Base-by-base conservation (phyloP, 1,284 basidiomycete species). In the Irpex sp. region DNA sequence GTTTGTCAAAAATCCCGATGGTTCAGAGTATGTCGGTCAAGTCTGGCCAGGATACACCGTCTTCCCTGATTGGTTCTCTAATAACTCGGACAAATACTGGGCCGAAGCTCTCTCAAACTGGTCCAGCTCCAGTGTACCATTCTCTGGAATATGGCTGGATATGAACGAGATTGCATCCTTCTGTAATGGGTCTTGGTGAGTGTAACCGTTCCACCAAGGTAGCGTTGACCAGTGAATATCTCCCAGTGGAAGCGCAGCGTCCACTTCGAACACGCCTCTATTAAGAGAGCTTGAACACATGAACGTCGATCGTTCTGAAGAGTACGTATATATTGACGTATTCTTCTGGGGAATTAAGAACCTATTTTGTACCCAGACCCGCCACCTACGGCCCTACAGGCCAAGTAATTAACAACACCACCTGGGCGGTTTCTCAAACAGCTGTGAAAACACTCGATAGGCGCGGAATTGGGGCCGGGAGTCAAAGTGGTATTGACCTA, bases 111-210 rank as follows among this genome's bases (percentile, higher is more conserved):
- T 75, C 38, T 59, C 52, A 48, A 90, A 91, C 71, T 90, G 87
- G 86, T 82, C 78, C 13, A 68, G 76, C 17, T 70, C 77, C 2
- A 86, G 86, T 1, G 79, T 91, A 19, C 78, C 82, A 48, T 88
- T 85, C 69, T 84, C 84, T 44, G 88, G 88, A 3, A 83, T 91
- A 59, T 92, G 90, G 91, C 78, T 91, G 0, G 91, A 92, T 72
- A 90, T 91, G 87, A 89, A 90, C 60, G 88, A 90, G 67, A 78
- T 81, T 11, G 83, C 82, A 47, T 87, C 85, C 2, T 89, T 89
- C 73, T 89, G 87, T 71, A 77, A 81, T 60, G 79, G 82, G 34
- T 86, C 86, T 37, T 89, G 88, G 87, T 86, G 63, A 62, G 40
- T n/a, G 9, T 31, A 9, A 21, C 3, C 26, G 26, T 26, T 54